Evolutionary conservation across 2,329 filamentous ascomycete genomes (phyloP), one percentile per base, ranked within the genome.

Genomic region (Orbilia blumenaviensis): DNA sequence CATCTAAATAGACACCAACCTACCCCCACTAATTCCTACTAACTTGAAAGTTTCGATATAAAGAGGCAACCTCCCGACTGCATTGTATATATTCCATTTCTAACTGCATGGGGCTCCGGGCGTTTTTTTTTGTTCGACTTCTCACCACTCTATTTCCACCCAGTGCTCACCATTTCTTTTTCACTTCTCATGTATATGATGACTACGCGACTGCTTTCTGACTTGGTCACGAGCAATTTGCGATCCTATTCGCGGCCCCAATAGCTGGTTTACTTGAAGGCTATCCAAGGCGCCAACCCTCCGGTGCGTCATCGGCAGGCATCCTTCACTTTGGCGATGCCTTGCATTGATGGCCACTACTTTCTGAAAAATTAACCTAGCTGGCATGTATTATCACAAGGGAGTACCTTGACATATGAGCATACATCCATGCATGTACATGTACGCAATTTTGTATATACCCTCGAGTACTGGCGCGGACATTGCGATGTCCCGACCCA

Each of bases 71-170:
- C 38, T 46, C 36, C 44, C 46, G 32, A 50, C 38, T 41, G 25
- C 10, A 50, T 46, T 76, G 72, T 76, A 76, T 32, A 76, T 76
- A 64, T 69, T 60, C 9, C n/a, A 36, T 52, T 62, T 73, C 54
- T 41, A 56, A 50, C 46, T 60, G 32, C 42, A 52, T 76, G 56
- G 72, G 72, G 62, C 62, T 42, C 41, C 46, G 62, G 21, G 72
- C 58, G 58, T 52, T 69, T 69, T n/a, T n/a, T n/a, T n/a, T 36
- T 68, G 32, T 48, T 64, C 72, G 48, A 68, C 62, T 63, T 75
- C 71, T 76, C 72, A 76, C 72, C 72, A 76, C 72, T 76, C 72
- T 68, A 52, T 56, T 21, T 12, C 54, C 32, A n/a, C 16, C 48
- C 27, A 42, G 56, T 34, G 41, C 64, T 32, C 23, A n/a, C n/a